Evolutionary conservation across 129 eudicot genomes (phyloP), one percentile per base, ranked within the genome.

Genomic region (Lactuca saligna): DNA sequence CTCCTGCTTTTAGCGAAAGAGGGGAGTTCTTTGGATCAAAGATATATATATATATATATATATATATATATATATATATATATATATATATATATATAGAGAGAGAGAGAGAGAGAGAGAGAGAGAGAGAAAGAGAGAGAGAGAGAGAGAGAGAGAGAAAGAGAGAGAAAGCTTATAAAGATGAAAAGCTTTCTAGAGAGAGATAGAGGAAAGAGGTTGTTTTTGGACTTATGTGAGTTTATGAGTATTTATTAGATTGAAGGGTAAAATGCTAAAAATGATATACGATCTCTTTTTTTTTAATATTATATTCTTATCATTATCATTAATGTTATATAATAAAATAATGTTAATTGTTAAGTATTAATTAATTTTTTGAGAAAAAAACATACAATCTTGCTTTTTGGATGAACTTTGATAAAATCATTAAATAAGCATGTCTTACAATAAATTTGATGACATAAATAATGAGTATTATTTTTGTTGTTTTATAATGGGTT

Each of bases 191-290:
- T 17, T 58, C 12, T 3, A 54, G 61, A 55, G 63, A 68, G 38
- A 68, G 29, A 25, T 20, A 68, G 55, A 68, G 13, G 54, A 8
- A 69, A 39, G 80, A 69, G 65, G 75, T 69, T 48, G 57, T 8
- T 39, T 61, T 75, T 76, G 80, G 75, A 53, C 32, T 76, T 69
- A 31, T 68, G 33, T 63, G 76, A 41, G 31, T 51, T 32, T 0
- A 15, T 4, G 51, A 3, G 51, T 46, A 12, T 46, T 46, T n/a
- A n/a, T 35, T 4, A 6, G 4, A 35, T 35, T 35, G 38, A 35
- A 34, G 34, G 16, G 51, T 68, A 50, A 32, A 60, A 75, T 3
- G 33, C 17, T 66, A 42, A 41, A 78, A 11, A 61, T 16, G 58
- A n/a, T 57, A 13, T 29, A 63, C 37, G 69, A 16, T 33, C 11